Conservation (phyloP, 768 basidiomycete genomes). For the Phlebiopsis flavidoalba region DNA sequence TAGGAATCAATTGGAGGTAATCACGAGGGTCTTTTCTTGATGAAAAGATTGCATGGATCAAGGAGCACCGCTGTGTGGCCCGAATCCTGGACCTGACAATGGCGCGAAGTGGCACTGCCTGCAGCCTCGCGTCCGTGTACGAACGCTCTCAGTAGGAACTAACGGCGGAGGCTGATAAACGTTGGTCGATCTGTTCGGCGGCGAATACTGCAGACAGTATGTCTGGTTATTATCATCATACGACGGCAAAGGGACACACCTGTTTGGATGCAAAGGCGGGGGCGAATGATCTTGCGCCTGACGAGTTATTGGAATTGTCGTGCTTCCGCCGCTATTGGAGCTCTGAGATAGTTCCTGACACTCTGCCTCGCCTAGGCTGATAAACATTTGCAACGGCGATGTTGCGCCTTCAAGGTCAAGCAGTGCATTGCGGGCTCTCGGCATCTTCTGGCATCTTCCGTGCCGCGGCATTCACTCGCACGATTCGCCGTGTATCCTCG, state of each 20-base stretch:
- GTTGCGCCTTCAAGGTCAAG: constrained; percentile 73
- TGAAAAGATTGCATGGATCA: constrained; percentile 87
- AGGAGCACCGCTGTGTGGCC: constrained; percentile 85
- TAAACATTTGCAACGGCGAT: constrained; percentile 81
- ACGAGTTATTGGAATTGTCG: constrained; percentile 73
- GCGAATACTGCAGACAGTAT: constrained; percentile 48
- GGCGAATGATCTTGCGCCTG: constrained; percentile 57
- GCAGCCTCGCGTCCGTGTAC: constrained; percentile 87
- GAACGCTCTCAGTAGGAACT: constrained; percentile 50
- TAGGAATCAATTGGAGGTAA: constrained; percentile 79
- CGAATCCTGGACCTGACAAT: constrained; percentile 64
- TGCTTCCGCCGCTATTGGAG: constrained; percentile 71
- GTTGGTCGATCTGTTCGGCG: constrained; percentile 51
- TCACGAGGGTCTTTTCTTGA: constrained; percentile 97
- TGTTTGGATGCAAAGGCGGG: constrained; percentile 56
- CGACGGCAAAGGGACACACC: constrained; percentile 26
- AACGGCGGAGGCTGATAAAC: constrained; percentile 34
- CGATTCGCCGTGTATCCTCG: constrained; percentile 67
- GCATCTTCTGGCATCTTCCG: constrained; percentile 74
- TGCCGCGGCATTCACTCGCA: constrained; percentile 90
- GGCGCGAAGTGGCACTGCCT: constrained; percentile 86
- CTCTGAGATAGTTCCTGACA: constrained; percentile 42
- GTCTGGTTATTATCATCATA: not conserved
- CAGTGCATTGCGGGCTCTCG: constrained; percentile 82
- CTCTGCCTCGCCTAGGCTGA: constrained; percentile 57